Base-by-base conservation (phyloP, 495 filamentous ascomycete genomes). In the Aspergillus diversus region DNA sequence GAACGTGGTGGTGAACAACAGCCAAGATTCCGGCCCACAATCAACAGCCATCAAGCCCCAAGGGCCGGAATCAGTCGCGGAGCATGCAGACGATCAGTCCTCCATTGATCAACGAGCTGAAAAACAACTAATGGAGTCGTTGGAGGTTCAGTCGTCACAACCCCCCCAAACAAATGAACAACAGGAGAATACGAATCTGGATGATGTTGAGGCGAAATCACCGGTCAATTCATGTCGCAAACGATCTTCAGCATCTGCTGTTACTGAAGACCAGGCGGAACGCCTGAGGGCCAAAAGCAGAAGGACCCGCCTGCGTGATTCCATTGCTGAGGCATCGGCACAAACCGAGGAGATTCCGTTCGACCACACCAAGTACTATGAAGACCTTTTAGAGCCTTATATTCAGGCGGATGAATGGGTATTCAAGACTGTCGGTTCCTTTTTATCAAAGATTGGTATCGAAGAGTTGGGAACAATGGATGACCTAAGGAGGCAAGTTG, bases 281-380 rank as follows among this genome's bases (percentile, higher is more conserved):
- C 85, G 82, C 8, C 84, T 87, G 5, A 83, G 90, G 50, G 86
- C 89, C 67, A 86, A 92, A 68, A 96, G 92, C 76, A 93, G 94
- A 69, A 84, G 93, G 52, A 92, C 91, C 33, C 85, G 91, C 63
- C 88, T 91, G 33, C 84, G 92, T 39, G 92, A 93, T 54, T 90
- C 87, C 6, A 86, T 86, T 61, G 73, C 75, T 2, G 91, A 91
- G 21, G 68, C 67, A 9, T 69, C 75, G 17, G 71, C 71, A 42
- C 73, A 71, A 16, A 71, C 69, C 5, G 90, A 91, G 27, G 83
- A 83, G 48, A 70, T 80, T 27, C 66, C 74, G 5, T 82, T 89
- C 63, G 89, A 93, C 61, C 84, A 86, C 35, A 81, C 83, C n/a
- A 89, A 86, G 11, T 86, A 90, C 60, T 86, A 87, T 59, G 88